A percentile compares a stretch with the other conserved stretches of the same genome.
phyloP scores from a whole-genome alignment of 2,329 filamentous ascomycete species.

The Trichoderma atrobrunneum region DNA sequence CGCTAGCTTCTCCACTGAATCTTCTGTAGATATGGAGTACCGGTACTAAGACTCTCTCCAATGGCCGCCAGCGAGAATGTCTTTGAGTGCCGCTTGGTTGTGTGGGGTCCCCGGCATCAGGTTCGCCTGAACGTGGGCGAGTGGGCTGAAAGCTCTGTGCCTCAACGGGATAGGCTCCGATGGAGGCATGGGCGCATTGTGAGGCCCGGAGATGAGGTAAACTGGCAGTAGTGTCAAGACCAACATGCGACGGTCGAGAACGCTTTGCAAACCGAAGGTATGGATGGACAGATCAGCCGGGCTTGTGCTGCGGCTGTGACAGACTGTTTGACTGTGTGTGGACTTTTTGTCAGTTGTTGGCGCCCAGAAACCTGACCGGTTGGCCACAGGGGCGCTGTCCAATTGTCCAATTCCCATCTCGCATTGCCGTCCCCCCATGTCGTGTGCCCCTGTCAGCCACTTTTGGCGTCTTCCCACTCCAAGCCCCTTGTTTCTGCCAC shows the following conservation, averaged over 20 bases:
- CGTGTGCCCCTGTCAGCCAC: slow-evolving; percentile 9
- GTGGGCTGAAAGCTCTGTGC: not conserved
- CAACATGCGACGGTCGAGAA: not conserved
- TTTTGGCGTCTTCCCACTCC: slow-evolving; percentile 4
- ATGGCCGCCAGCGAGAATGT: slow-evolving; percentile 11
- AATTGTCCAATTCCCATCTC: slow-evolving; percentile 17
- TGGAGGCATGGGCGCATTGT: not conserved
- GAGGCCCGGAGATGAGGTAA: not conserved
- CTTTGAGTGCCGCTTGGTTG: not conserved
- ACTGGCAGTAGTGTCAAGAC: not conserved
- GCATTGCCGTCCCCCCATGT: slow-evolving; percentile 2
- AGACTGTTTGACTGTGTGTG: not conserved
- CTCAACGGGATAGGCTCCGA: not conserved
- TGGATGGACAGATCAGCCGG: not conserved
- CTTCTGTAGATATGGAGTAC: not conserved
- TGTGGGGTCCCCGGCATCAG: slow-evolving; percentile 19
- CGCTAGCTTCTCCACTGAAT: not conserved
- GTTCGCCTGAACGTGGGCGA: not conserved
- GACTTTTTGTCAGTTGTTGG: slow-evolving; percentile 8
- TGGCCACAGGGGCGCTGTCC: not conserved
- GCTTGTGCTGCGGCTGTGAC: not conserved
- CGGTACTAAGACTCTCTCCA: not conserved
- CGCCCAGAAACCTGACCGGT: slow-evolving; percentile 1
- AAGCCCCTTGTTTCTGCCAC: not conserved
- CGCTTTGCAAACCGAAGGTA: not conserved